A percentile compares a stretch with the other conserved stretches of the same genome.
phyloP scores from a whole-genome alignment of 805 yeast species.

The Tetrapisispora pingtungensis region DNA sequence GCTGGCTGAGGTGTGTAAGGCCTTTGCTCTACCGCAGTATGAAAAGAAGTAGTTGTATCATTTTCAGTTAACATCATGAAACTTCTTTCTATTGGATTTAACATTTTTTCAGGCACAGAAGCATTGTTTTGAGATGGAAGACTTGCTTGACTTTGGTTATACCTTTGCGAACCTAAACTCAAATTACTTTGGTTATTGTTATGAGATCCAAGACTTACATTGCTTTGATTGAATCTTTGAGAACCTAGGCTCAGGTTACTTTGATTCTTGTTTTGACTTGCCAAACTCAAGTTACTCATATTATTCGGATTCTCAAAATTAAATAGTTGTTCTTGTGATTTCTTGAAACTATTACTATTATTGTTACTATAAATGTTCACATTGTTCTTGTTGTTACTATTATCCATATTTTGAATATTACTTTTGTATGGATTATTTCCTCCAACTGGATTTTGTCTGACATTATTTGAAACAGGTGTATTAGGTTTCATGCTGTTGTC shows the following conservation, averaged over 20 bases:
- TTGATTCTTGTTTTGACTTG: not conserved
- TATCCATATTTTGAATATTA: no score
- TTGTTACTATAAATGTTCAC: not conserved
- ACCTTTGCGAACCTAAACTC: not conserved
- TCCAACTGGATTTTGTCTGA: no score
- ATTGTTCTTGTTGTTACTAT: no score
- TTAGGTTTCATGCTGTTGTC: no score
- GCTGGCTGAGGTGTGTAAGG: not conserved
- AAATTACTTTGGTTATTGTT: not conserved
- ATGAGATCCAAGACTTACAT: not conserved
- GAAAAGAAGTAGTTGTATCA: conserved; percentile 8
- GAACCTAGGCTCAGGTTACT: not conserved
- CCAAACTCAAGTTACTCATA: not conserved
- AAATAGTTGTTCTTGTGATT: conserved; percentile 2
- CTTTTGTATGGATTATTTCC: not conserved
- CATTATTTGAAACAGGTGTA: no score
- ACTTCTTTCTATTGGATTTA: conserved; percentile 26
- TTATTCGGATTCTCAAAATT: conserved; percentile 4
- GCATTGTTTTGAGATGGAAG: not conserved
- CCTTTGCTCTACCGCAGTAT: not conserved
- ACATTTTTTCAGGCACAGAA: conserved; percentile 1
- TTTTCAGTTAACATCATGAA: conserved; percentile 25
- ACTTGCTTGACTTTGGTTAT: not conserved
- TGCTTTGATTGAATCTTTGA: not conserved
- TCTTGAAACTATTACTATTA: not conserved